Conservation (phyloP, 1,284 basidiomycete genomes). For the Pholiota adiposa region DNA sequence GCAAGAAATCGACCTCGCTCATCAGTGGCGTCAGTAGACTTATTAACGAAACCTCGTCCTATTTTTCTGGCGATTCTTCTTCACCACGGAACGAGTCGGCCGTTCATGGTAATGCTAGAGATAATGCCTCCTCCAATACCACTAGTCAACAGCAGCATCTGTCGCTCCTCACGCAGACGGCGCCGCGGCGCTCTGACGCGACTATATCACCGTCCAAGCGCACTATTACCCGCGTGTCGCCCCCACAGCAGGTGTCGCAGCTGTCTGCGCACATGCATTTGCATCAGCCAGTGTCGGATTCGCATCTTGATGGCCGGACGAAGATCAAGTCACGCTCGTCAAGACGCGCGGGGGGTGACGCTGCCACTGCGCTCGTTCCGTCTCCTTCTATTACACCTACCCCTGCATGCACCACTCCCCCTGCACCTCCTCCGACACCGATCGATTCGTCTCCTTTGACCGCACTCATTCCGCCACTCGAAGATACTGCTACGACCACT, state of each 20-base stretch:
- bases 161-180: conserved; percentile 73
- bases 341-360: conserved; percentile 17
- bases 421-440: conserved; percentile 37
- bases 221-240: conserved; percentile 32
- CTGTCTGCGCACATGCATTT: conserved; percentile 44
- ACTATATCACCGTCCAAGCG: conserved; percentile 26
- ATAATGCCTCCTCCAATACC: conserved; percentile 11
- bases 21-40: conserved; percentile 28
- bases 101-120: conserved; percentile 11
- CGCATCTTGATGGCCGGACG: conserved; percentile 20
- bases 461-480: conserved; percentile 14
- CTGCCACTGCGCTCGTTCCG: conserved; percentile 6
- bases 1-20: conserved; percentile 27
- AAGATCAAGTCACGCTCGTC: conserved; percentile 28
- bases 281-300: conserved; percentile 32
- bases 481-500: conserved; percentile 7
- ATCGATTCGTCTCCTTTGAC: conserved; percentile 27
- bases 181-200: conserved; percentile 39
- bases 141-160: conserved; percentile 41
- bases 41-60: conserved; percentile 23
- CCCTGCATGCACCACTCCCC: conserved; percentile 26
- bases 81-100: conserved; percentile 13
- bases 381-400: conserved; percentile 30
- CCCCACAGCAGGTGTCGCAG: conserved; percentile 43
- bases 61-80: conserved; percentile 17